These are phyloP conservation scores for Wickerhamiella sorbophila DNA, from an alignment of 805 yeast genomes.

Conservation along the genomic window DNA sequence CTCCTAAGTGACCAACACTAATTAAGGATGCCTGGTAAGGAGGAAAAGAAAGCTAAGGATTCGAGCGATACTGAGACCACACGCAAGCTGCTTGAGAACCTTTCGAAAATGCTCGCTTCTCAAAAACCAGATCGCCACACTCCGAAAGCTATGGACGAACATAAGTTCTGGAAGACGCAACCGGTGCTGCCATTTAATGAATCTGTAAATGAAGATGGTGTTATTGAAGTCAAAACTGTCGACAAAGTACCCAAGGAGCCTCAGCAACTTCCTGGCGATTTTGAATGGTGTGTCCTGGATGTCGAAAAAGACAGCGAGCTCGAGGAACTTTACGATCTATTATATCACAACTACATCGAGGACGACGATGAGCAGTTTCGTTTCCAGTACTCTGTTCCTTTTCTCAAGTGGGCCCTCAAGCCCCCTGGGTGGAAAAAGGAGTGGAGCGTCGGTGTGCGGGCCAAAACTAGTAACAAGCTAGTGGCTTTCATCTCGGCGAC, in stretches of 20 bases:
- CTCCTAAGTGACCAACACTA: too few species aligned
- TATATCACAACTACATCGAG: constrained; percentile 87
- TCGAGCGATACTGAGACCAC: background rate
- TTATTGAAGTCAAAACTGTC: constrained; percentile 65
- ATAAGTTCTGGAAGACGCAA: constrained; percentile 96
- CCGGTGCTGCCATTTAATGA: constrained; percentile 78
- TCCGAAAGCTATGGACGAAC: constrained; percentile 55
- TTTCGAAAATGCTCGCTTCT: constrained; percentile 3
- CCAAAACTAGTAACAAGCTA: constrained; percentile 54
- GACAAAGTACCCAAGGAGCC: constrained; percentile 62
- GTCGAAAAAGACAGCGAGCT: constrained; percentile 39
- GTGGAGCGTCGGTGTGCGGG: constrained; percentile 92
- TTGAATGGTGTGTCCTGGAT: constrained; percentile 82
- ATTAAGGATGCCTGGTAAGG: too few species aligned
- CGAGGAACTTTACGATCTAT: constrained; percentile 61
- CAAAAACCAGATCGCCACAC: background rate
- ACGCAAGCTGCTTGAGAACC: background rate
- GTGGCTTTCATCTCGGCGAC: constrained; percentile 90
- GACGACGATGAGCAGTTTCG: constrained; percentile 86
- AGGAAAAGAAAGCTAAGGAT: background rate
- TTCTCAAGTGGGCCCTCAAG: constrained; percentile 83
- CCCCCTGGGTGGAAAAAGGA: constrained; percentile 86
- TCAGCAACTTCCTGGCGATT: constrained; percentile 55
- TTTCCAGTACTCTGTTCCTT: constrained; percentile 71
- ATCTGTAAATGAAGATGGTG: constrained; percentile 28